Base-by-base conservation (phyloP, 257 asterid genomes). In the Cordia subcordata region DNA sequence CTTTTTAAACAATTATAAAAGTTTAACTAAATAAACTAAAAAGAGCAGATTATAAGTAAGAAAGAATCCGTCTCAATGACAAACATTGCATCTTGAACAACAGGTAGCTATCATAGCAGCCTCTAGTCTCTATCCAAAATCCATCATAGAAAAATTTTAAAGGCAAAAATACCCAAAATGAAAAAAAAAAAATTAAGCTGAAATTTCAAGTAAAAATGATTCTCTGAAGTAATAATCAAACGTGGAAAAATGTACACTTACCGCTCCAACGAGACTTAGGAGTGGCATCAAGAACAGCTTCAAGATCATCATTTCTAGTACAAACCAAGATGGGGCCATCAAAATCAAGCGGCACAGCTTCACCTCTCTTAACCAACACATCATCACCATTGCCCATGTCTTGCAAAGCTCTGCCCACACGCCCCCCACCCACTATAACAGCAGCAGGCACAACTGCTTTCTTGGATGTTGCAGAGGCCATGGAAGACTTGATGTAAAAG, bases 201-300 rank as follows among this genome's bases (percentile, higher is more conserved):
- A 27, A 27, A 51, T 49, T 4, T 49, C 9, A 10, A 10, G 16
- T 27, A 8, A 0, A 50, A 62, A 13, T 47, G 55, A 22, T 22
- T 27, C 12, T 32, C 35, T 1, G 6, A 27, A 3, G 3, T 1
- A 27, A 27, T 1, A 27, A 27, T 27, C 35, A 27, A 6, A 6
- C 6, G 35, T 27, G 35, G 40, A 32, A 27, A 45, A 54, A 10
- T 16, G 6, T 13, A 46, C 71, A 44, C 78, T 15, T 86, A 92
- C 99, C 96, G 87, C 77, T 78, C 91, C 96, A 83, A 20, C 99
- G 84, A 22, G 96, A 84, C 71, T 85, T 77, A 5, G 99, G 88
- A 17, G 97, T 93, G 68, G 87, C 77, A 11, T 86, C 83, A 23
- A 93, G 94, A 23, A 93, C 99, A 17, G 96, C 90, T 17, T 89